Conservation (phyloP, 2,329 filamentous ascomycete genomes). For the Penicillium nordicum region DNA sequence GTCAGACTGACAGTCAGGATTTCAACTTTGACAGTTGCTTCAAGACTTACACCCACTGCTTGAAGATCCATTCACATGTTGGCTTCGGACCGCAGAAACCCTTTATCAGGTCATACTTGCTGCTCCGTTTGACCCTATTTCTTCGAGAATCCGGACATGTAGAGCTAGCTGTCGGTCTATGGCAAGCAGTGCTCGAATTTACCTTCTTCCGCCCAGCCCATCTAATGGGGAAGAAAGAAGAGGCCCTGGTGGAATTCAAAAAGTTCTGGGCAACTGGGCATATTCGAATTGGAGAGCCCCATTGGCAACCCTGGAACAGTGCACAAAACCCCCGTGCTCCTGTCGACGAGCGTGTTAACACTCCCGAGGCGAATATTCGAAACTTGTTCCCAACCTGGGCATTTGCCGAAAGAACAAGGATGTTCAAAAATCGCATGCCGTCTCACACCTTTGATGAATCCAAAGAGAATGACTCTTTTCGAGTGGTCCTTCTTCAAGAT, state of each 20-base stretch:
- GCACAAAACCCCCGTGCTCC: slow-evolving; percentile 33
- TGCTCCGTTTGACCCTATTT: slow-evolving; percentile 71
- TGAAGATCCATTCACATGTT: slow-evolving; percentile 41
- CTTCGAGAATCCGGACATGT: slow-evolving; percentile 72
- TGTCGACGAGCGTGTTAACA: slow-evolving; percentile 22
- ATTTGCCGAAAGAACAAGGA: slow-evolving; percentile 53
- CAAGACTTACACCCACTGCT: slow-evolving; percentile 56
- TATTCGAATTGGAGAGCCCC: slow-evolving; percentile 70
- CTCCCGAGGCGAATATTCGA: slow-evolving; percentile 20
- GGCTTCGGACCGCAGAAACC: slow-evolving; percentile 22
- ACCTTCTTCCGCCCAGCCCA: slow-evolving; percentile 58
- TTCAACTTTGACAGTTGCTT: slow-evolving; percentile 69
- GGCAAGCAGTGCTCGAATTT: slow-evolving; percentile 78
- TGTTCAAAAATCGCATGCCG: slow-evolving; percentile 55
- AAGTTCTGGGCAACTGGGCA: slow-evolving; percentile 87
- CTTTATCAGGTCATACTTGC: slow-evolving; percentile 61
- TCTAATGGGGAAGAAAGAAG: slow-evolving; percentile 18
- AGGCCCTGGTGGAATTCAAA: slow-evolving; percentile 50
- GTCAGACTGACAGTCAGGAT: slow-evolving; percentile 61
- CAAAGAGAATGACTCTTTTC: slow-evolving; percentile 75
- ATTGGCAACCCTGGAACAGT: slow-evolving; percentile 65
- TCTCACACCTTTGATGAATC: slow-evolving; percentile 72
- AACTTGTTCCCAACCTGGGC: slow-evolving; percentile 47
- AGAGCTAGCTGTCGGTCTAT: slow-evolving; percentile 72
- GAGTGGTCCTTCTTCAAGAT: slow-evolving; percentile 77